Conservation (phyloP, 805 yeast genomes). For the Cyberlindnera misumaiensis region DNA sequence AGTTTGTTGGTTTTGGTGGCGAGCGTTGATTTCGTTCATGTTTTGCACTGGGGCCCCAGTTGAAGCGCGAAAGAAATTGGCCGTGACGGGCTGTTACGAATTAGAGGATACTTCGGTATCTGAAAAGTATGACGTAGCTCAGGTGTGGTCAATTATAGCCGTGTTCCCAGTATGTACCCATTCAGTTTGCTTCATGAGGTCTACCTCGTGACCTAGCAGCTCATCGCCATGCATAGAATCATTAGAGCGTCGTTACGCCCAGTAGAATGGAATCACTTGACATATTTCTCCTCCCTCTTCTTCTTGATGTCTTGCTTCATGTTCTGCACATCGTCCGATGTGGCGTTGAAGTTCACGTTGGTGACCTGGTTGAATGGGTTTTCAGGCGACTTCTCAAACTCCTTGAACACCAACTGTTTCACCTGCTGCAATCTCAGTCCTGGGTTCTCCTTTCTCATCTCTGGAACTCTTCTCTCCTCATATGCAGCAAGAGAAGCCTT, state of each 20-base stretch:
- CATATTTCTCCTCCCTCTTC: conserved; percentile 36
- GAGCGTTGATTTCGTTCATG: background rate
- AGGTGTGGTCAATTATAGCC: no score
- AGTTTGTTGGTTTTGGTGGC: background rate
- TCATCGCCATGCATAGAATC: background rate
- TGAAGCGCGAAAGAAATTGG: no score
- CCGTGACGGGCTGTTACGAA: no score
- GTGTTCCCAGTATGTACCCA: no score
- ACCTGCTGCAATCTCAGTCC: conserved; percentile 76
- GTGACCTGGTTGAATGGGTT: conserved; percentile 78
- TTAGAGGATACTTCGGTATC: no score
- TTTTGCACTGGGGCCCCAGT: background rate
- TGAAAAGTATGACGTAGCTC: no score
- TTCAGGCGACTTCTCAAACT: conserved; percentile 72
- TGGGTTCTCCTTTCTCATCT: conserved; percentile 65
- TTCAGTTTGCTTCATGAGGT: background rate
- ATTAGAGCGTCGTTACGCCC: background rate
- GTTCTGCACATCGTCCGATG: conserved; percentile 39
- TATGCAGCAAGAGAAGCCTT: conserved; percentile 72
- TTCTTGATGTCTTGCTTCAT: conserved; percentile 43
- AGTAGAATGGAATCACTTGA: background rate
- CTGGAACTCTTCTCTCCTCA: conserved; percentile 68
- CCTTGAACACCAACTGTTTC: conserved; percentile 68
- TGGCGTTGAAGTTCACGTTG: conserved; percentile 56
- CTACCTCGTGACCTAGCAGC: background rate